Evolutionary conservation across 2,329 filamentous ascomycete species (phyloP).

Genomic region (Diaporthe humulicola): DNA sequence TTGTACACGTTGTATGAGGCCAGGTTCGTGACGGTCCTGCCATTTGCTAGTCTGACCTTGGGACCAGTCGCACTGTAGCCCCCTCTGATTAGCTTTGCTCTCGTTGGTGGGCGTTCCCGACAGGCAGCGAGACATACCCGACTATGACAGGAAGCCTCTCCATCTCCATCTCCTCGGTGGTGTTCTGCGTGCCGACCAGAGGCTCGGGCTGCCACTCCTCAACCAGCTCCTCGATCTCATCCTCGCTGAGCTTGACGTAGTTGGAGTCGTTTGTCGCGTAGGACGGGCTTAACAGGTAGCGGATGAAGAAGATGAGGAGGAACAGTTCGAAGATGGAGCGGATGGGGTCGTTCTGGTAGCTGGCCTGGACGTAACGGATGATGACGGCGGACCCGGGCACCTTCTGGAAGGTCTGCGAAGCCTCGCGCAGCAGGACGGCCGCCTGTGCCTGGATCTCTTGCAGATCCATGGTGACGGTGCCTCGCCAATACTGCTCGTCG

Average conservation of each 20-base stretch:
- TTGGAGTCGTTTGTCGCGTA: conserved; percentile 94
- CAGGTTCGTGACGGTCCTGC: conserved; percentile 92
- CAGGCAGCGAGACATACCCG: conserved; percentile 69
- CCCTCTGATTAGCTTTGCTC: conserved; percentile 9
- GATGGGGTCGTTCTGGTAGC: conserved; percentile 97
- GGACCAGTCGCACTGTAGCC: conserved; percentile 82
- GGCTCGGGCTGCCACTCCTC: conserved; percentile 98
- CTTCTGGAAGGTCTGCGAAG: conserved; percentile 81
- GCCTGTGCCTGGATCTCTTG: conserved; percentile 70
- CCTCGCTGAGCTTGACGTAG: conserved; percentile 89
- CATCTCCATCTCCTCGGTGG: conserved; percentile 83
- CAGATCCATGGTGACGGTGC: conserved; percentile 72
- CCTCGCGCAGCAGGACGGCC: conserved; percentile 64
- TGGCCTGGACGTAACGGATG: conserved; percentile 94
- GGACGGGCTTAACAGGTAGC: conserved; percentile 90
- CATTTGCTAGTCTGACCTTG: conserved; percentile 88
- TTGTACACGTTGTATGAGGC: conserved; percentile 99
- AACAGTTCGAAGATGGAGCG: conserved; percentile 94
- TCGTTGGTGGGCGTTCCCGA: background rate
- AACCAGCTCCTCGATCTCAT: conserved; percentile 96
- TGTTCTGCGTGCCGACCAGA: conserved; percentile 79
- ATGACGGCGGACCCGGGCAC: conserved; percentile 95
- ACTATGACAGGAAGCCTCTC: conserved; percentile 90
- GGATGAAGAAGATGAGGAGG: conserved; percentile 93
- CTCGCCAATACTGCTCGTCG: background rate